Evolutionary conservation across 192 early-diverging fungal genomes (phyloP), one percentile per base, ranked within the genome.

Genomic region (Podila epigama): DNA sequence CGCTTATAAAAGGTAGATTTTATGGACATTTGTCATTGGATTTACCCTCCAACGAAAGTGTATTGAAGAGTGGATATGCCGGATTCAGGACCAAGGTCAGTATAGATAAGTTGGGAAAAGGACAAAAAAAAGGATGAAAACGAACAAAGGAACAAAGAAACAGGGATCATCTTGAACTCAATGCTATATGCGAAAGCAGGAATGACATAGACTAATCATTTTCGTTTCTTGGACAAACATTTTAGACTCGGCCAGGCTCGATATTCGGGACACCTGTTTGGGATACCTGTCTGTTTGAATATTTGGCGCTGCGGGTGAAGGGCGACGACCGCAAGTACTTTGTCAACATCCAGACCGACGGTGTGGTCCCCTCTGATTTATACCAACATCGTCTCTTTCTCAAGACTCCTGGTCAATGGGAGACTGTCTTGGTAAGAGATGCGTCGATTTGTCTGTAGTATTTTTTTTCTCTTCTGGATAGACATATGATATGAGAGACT

Each of bases 311-410:
- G 53, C 79, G 93, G 25, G 92, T 94, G 10, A 87, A 86, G 64
- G 95, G 94, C 1, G 95, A 98, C 61, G 67, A 82, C 22, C 84
- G 92, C 54, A 92, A 93, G 79, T 98, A 95, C 82, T 91, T 96
- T 87, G 94, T 98, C 59, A 98, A 98, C 70, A 75, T 98, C 16
- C 91, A 95, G 65, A 94, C 95, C 12, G 92, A 95, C 61, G 88
- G 88, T 27, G 78, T 96, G 18, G 88, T 93, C 48, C 91, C 88
- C 36, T 90, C 94, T 0, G 92, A 95, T 80, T 85, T 97, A 27
- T 97, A 93, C 84, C 97, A 98, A 78, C 97, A 98, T 80, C 86
- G 96, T 51, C 61, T 98, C 60, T 93, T 94, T 63, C 87, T 96
- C 48, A 84, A 91, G 55, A 92, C 82, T 5, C 95, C 96, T 3